phyloP scores from a whole-genome alignment of 2,329 filamentous ascomycete genomes.

The Nemania sp. region DNA sequence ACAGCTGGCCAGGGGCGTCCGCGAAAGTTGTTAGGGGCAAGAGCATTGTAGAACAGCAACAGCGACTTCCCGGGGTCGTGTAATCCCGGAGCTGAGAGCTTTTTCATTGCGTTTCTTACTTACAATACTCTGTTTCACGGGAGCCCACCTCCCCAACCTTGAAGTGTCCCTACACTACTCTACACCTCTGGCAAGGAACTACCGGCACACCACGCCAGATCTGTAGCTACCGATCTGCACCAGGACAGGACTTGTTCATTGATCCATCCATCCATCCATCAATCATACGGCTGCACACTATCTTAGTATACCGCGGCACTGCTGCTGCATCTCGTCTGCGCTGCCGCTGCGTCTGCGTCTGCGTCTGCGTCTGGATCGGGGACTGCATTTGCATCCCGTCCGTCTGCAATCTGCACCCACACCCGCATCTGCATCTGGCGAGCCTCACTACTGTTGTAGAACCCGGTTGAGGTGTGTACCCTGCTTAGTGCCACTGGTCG shows the following conservation, averaged over 20 bases:
- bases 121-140: conserved; percentile 19
- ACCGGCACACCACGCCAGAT: conserved; percentile 11
- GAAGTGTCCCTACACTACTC: not conserved
- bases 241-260: conserved; percentile 12
- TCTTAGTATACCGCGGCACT: too few species aligned
- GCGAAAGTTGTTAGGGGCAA: too few species aligned
- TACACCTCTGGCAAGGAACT: conserved; percentile 10
- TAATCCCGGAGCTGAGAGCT: conserved; percentile 20
- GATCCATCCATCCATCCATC: not conserved
- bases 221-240: too few species aligned
- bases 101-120: not conserved
- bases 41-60: conserved; percentile 9
- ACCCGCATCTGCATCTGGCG: conserved; percentile 10
- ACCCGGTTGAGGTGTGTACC: too few species aligned
- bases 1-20: not conserved
- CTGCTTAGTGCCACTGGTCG: too few species aligned
- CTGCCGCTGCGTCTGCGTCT: too few species aligned
- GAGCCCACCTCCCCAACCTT: conserved; percentile 13
- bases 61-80: conserved; percentile 3
- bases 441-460: conserved; percentile 9
- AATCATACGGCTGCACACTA: not conserved
- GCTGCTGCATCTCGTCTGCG: too few species aligned
- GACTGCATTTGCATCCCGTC: too few species aligned
- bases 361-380: too few species aligned
- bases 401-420: too few species aligned